Evolutionary conservation across 139 green algal genomes (phyloP).

Genomic region (Chlorella vulgaris): DNA sequence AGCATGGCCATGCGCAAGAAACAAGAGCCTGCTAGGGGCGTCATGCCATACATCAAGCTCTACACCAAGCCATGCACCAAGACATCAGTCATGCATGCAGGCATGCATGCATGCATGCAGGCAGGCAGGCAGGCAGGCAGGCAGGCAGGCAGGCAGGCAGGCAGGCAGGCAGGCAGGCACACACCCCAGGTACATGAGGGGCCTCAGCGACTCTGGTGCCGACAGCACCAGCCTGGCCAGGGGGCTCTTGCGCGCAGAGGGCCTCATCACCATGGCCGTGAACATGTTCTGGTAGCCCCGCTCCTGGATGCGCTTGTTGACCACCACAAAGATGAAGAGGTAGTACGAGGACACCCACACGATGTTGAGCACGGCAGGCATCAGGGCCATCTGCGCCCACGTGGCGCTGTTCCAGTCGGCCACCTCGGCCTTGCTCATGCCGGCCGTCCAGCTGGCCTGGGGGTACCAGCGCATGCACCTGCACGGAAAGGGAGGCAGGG

Average conservation of each 20-base stretch:
- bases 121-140: not conserved
- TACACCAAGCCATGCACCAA: not conserved
- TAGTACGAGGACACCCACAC: slow-evolving; percentile 70
- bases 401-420: slow-evolving; percentile 20
- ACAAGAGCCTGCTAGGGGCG: not conserved
- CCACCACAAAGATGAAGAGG: slow-evolving; percentile 67
- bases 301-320: slow-evolving; percentile 55
- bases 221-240: slow-evolving; percentile 33
- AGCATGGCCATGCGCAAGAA: not conserved
- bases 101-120: not conserved
- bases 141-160: not conserved
- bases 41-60: too few species aligned
- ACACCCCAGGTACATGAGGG: not conserved
- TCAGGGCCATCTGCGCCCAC: slow-evolving; percentile 50
- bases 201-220: slow-evolving; percentile 11
- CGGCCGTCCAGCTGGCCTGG: slow-evolving; percentile 33
- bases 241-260: slow-evolving; percentile 23
- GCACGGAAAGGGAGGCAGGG: not conserved
- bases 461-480: slow-evolving; percentile 70
- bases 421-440: slow-evolving; percentile 6
- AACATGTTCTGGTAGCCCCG: slow-evolving; percentile 61
- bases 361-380: slow-evolving; percentile 61
- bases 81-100: too few species aligned
- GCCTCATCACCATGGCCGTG: slow-evolving; percentile 36
- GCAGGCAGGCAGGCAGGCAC: not conserved